Base-by-base conservation (phyloP, 1,284 basidiomycete genomes). In the Melampsora larici-populina region DNA sequence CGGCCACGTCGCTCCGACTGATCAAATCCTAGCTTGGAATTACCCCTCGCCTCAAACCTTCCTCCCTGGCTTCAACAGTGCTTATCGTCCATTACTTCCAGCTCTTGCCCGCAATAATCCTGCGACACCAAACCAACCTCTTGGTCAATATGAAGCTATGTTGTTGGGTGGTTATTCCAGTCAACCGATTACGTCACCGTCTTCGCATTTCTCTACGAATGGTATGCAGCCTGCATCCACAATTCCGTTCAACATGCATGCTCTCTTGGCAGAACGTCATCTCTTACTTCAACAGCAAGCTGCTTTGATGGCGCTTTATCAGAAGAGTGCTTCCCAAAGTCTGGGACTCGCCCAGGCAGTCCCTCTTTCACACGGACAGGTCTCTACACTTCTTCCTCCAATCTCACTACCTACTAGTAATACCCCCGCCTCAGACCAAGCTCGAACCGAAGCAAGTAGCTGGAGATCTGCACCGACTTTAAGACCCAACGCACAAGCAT, bases 261-360 rank as follows among this genome's bases (percentile, higher is more conserved):
- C 29, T n/a, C 63, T 78, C n/a, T 24, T 78, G 46, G 68, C 68
- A 15, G 67, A 78, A 48, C 46, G 75, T 17, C 75, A 78, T 31
- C 21, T 70, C 31, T 67, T 78, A 18, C 40, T 78, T 7, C 58
- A 78, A 40, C 75, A 78, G 17, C 75, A 78, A 65, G 75, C 75
- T 18, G 58, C 64, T 31, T 48, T 78, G 21, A 65, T 78, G 55
- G 55, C 58, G 26, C 62, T 78, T 36, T 78, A 78, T 46, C 75
- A 78, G 48, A 78, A 29, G 2, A 60, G 29, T 60, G 55, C 55
- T 24, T 24, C 55, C 29, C 55, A 60, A 15, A 58, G 29, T n/a
- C 15, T 24, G n/a, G 55, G 55, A 31, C n/a, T 60, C 29, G 3
- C n/a, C n/a, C 24, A 60, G 24, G 11, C n/a, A 15, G 55, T 24